A percentile compares a stretch with the other conserved stretches of the same genome.
These are phyloP conservation scores for Melaleuca quinquenervia DNA, from an alignment of 345 rosid species.

Conservation along the genomic window DNA sequence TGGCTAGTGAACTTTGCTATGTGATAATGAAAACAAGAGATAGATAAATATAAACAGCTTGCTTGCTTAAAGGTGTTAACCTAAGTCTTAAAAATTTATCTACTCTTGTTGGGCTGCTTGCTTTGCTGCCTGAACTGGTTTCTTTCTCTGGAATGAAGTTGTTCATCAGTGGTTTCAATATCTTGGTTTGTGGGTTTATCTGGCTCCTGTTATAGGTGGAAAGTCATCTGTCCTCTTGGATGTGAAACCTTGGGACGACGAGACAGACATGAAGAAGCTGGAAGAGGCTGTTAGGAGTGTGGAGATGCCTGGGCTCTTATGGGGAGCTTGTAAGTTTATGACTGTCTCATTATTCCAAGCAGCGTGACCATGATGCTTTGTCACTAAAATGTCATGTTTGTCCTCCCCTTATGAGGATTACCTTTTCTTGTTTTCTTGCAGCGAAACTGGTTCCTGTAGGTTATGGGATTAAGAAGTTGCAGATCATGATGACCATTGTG, in stretches of 20 bases:
- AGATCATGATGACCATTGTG: slow-evolving; percentile 78
- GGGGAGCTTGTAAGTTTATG: slow-evolving; percentile 84
- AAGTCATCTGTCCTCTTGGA: slow-evolving; percentile 89
- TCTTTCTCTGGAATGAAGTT: neutral
- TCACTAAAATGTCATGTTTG: neutral
- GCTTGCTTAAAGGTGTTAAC: neutral
- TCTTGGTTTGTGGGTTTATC: neutral
- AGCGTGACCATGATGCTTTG: neutral
- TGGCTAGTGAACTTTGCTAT: neutral
- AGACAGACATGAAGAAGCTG: slow-evolving; percentile 94
- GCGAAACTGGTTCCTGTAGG: slow-evolving; percentile 85
- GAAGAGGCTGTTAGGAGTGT: slow-evolving; percentile 60
- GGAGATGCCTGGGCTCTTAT: slow-evolving; percentile 77
- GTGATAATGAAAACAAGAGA: neutral
- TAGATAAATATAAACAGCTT: neutral
- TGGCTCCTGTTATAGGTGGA: slow-evolving; percentile 42
- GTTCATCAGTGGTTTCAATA: neutral
- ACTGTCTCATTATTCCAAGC: neutral
- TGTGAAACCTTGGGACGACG: slow-evolving; percentile 97
- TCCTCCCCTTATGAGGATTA: neutral
- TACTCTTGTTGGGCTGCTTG: neutral
- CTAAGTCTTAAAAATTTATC: neutral
- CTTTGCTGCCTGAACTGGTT: neutral
- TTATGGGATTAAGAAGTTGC: slow-evolving; percentile 87
- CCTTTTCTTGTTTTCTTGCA: slow-evolving; percentile 13